Evolutionary conservation across 139 green algal species (phyloP), one percentile per base, ranked within the genome.

Genomic region (Penium margaritaceum): DNA sequence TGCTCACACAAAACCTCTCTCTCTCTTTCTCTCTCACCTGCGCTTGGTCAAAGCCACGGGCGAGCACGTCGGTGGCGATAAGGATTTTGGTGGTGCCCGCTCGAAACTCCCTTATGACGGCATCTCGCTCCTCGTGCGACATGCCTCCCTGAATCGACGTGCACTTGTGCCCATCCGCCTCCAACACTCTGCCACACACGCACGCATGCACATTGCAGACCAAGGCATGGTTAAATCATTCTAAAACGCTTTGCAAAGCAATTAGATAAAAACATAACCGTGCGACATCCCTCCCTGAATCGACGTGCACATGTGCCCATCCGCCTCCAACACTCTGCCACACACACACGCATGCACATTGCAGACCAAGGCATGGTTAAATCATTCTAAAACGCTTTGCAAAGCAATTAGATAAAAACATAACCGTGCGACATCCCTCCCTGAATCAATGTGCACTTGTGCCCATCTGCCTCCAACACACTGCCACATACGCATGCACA

Each of bases 1-100:
- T 97, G 90, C 78, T 99, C 93, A 75, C 98, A 99, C n/a, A n/a
- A n/a, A n/a, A n/a, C n/a, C n/a, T n/a, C n/a, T n/a, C 2, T 67
- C 60, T 24, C 33, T 39, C n/a, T n/a, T n/a, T n/a, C n/a, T n/a
- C n/a, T n/a, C n/a, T n/a, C 65, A 93, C 91, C 87, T 95, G 89
- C 27, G 83, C 90, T 29, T 97, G 90, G 80, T 99, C 93, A 75
- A 99, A 99, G 24, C 95, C 95, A 32, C 95, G 83, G 0, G 91
- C 87, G 2, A 99, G 82, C 55, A 99, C 92, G 75, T 98, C 92
- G 29, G 95, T 99, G 35, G 89, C 83, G 53, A 99, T 97, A 34
- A 99, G 83, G 64, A 98, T 95, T 84, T 80, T 79, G 44, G 68
- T 80, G 30, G 24, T 55, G 43, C 69, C 68, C 5, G 15, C 29